These are phyloP conservation scores for Argentina anserina DNA, from an alignment of 306 rosid genomes.

Conservation along the genomic window DNA sequence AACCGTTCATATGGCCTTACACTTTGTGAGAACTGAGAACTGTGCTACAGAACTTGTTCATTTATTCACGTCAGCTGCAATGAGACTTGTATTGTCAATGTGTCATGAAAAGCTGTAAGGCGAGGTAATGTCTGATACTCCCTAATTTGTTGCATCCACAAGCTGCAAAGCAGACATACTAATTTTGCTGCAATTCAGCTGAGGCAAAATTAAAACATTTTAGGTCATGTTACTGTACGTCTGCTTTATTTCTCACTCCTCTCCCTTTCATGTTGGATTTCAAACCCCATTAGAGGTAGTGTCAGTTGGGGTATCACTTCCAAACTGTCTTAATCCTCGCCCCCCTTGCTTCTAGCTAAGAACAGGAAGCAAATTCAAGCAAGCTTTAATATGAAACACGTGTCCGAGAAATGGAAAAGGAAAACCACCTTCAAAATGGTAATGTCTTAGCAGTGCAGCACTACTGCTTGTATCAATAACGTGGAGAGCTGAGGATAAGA, in stretches of 20 bases:
- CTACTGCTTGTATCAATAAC: neutral
- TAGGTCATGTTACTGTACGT: constrained; percentile 1
- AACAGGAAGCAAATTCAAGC: neutral
- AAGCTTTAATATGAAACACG: neutral
- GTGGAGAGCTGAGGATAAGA: neutral
- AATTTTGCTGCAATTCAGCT: neutral
- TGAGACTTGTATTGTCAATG: neutral
- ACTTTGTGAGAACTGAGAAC: no score
- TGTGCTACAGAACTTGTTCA: neutral
- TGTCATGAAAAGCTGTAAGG: neutral
- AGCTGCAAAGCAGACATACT: neutral
- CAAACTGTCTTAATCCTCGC: neutral
- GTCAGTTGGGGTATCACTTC: neutral
- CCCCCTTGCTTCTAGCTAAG: neutral
- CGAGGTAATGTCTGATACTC: neutral
- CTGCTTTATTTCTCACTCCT: neutral
- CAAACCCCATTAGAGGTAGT: neutral
- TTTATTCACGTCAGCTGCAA: neutral
- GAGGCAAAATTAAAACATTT: neutral
- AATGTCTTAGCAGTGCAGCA: neutral
- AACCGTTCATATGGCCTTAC: neutral
- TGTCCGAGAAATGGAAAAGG: neutral
- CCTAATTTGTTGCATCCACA: neutral
- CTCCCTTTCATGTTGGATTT: neutral
- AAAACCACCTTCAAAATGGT: neutral